Evolutionary conservation across 768 basidiomycete genomes (phyloP), one percentile per base, ranked within the genome.

Genomic region (Naganishia kalamii): DNA sequence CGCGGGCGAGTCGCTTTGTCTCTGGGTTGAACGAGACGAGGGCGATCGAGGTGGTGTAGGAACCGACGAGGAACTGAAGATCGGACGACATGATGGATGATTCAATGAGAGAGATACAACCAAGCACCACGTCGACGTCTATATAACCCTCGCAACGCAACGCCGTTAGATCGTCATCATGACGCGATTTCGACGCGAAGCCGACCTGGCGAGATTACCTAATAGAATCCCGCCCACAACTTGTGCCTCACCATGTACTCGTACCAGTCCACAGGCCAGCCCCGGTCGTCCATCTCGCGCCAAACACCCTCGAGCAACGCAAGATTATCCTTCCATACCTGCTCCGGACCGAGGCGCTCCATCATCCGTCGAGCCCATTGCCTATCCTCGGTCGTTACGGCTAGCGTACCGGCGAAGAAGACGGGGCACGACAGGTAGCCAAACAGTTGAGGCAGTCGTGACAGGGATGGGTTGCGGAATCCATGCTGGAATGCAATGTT

Each of bases 21-120:
- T 77, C 71, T 10, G 85, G 80, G 70, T 88, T 84, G 71, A 92
- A 90, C 21, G 77, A 72, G 60, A 90, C 80, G 1, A 87, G 85
- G 41, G 82, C 81, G 67, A 91, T 81, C 40, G 82, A 80, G 72
- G 85, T 80, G 25, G 86, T 83, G 68, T 79, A 75, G 19, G 73
- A 74, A 5, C 73, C 70, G 35, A 74, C 72, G 43, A 78, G 66
- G 67, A 79, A 68, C 23, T 68, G 41, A 15, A 60, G 69, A n/a
- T 57, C 67, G 65, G 75, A 71, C 19, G 70, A 61, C 72, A 72
- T 73, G 13, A 29, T 69, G 50, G 25, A 7, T 57, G 54, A 33
- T 37, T 6, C 25, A 33, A 25, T 27, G 1, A 10, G 37, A 27
- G 5, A 37, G 23, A 41, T 32, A n/a, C 33, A 57, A 19, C 23